phyloP scores from a whole-genome alignment of 306 rosid genomes.

The Alnus glutinosa region DNA sequence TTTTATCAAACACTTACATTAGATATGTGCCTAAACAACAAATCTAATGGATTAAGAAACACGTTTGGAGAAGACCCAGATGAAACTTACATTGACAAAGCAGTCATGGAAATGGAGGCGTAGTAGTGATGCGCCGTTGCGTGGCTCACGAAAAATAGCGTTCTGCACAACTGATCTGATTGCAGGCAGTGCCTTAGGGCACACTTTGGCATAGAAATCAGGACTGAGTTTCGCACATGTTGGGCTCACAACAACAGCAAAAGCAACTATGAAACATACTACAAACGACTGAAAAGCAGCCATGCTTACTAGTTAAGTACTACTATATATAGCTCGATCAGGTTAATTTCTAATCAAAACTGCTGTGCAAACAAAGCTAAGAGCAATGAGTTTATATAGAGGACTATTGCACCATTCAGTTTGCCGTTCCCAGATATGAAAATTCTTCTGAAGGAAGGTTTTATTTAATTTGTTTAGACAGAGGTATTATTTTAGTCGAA shows the following conservation, averaged over 20 bases:
- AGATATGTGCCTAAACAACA: no score
- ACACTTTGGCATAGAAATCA: constrained; percentile 13
- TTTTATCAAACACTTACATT: no score
- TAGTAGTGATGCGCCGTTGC: constrained; percentile 44
- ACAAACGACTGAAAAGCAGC: constrained; percentile 18
- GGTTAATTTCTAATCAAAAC: background rate
- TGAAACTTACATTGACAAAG: constrained; percentile 44
- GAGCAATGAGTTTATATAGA: constrained; percentile 8
- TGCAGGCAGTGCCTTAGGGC: constrained; percentile 39
- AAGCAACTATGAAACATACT: background rate
- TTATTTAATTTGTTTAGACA: no score
- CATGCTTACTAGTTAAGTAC: constrained; percentile 7
- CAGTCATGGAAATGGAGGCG: constrained; percentile 58
- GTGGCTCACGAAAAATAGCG: constrained; percentile 31
- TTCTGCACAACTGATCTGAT: constrained; percentile 23
- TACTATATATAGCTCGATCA: background rate
- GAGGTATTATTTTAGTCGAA: no score
- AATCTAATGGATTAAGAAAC: no score
- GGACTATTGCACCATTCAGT: background rate
- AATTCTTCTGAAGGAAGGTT: no score
- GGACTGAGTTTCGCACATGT: constrained; percentile 5
- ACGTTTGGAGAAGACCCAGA: background rate
- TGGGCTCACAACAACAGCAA: constrained; percentile 10
- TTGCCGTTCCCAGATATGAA: background rate
- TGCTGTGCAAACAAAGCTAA: background rate